These are phyloP conservation scores for Fusarium hainanense DNA, from an alignment of 2,329 filamentous ascomycete species.

Conservation along the genomic window DNA sequence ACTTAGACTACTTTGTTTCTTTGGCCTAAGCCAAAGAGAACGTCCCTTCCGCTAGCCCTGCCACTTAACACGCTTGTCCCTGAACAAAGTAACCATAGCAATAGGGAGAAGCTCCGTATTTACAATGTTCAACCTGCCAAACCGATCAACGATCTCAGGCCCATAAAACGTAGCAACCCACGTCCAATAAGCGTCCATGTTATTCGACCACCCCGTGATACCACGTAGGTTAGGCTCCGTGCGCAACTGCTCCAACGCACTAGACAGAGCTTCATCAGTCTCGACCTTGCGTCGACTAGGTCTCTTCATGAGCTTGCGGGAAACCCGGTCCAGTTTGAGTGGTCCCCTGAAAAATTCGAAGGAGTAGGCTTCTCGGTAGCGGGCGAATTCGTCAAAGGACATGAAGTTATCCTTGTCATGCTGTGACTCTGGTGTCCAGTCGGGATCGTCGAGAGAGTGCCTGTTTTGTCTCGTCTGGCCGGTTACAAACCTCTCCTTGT, in stretches of 20 bases:
- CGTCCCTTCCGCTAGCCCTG: conserved; percentile 33
- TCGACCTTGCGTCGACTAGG: conserved; percentile 47
- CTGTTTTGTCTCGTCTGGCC: conserved; percentile 23
- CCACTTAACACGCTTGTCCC: conserved; percentile 58
- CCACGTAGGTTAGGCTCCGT: conserved; percentile 32
- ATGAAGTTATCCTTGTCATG: conserved; percentile 56
- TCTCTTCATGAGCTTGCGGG: conserved; percentile 50
- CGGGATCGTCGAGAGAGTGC: conserved; percentile 28
- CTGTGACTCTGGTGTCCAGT: conserved; percentile 46
- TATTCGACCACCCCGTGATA: conserved; percentile 44
- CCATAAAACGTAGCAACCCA: conserved; percentile 61
- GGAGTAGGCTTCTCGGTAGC: conserved; percentile 55
- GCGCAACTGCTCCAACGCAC: conserved; percentile 39
- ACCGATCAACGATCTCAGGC: conserved; percentile 56
- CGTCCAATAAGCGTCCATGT: conserved; percentile 58
- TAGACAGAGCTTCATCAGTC: conserved; percentile 38
- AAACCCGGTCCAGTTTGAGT: conserved; percentile 49
- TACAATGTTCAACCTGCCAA: conserved; percentile 59
- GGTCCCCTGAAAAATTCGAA: conserved; percentile 40
- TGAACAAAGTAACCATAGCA: conserved; percentile 59
- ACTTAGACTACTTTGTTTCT: too few species aligned
- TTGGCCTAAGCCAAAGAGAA: too few species aligned
- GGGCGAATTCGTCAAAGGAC: conserved; percentile 56
- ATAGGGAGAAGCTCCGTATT: conserved; percentile 59
- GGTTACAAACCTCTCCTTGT: conserved; percentile 51